Percentiles rank a stretch among this genome's conserved stretches.
Conservation (phyloP, 495 filamentous ascomycete genomes). For the Lepidopterella palustris region DNA sequence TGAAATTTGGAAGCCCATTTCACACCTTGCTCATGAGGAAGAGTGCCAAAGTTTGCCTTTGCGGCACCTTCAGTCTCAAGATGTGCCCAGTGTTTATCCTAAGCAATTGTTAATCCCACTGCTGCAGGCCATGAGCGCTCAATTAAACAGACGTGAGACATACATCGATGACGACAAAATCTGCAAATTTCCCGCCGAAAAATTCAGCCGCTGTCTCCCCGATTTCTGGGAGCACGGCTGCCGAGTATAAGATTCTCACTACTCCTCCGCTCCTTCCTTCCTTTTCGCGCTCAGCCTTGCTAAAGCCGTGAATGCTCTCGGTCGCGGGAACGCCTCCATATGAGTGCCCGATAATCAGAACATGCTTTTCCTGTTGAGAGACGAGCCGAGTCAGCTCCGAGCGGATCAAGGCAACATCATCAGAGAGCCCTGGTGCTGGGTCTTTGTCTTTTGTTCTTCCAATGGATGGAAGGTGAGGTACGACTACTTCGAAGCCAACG, state of each 20-base stretch:
- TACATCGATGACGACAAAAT: background rate
- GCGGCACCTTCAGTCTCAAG: no score
- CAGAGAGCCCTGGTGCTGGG: background rate
- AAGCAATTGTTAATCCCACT: no score
- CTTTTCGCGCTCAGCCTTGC: background rate
- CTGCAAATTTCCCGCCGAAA: background rate
- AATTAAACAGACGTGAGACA: background rate
- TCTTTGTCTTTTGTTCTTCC: constrained; percentile 14
- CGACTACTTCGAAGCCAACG: constrained; percentile 24
- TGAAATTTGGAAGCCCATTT: background rate
- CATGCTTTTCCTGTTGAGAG: background rate
- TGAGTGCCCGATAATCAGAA: background rate
- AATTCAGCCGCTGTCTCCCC: background rate
- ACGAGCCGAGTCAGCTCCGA: background rate
- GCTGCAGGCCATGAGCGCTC: no score
- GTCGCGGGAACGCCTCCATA: background rate
- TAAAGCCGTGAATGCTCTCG: background rate
- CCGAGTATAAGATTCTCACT: background rate
- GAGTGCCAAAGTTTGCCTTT: background rate
- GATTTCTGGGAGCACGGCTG: background rate
- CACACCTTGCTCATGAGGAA: background rate
- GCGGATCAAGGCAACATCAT: background rate
- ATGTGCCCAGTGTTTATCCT: no score
- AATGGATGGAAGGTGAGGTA: constrained; percentile 14
- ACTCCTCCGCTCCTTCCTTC: background rate